Conservation (phyloP, 1,284 basidiomycete species). For the Boletus hoseneyae region DNA sequence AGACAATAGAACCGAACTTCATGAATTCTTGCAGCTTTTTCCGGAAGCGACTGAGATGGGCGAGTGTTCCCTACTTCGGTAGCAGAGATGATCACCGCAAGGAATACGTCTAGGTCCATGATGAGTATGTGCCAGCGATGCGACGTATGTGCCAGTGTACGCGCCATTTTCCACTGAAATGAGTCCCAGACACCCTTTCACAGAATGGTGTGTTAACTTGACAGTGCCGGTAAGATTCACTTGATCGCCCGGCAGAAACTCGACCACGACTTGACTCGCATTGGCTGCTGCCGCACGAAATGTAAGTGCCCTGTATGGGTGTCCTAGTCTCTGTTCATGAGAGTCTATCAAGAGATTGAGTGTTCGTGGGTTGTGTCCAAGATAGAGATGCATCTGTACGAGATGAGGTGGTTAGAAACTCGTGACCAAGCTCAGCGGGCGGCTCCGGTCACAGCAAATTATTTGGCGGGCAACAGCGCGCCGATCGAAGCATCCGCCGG, state of each 20-base stretch:
- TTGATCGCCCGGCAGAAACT: constrained; percentile 72
- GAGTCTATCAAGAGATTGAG: constrained; percentile 70
- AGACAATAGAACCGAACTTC: constrained; percentile 77
- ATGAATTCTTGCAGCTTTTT: constrained; percentile 70
- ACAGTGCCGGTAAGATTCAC: constrained; percentile 64
- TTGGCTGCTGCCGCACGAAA: constrained; percentile 63
- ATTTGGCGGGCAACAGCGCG: no score
- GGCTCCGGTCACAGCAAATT: no score
- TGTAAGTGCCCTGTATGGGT: constrained; percentile 59
- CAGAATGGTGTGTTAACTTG: constrained; percentile 58
- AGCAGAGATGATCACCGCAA: constrained; percentile 72
- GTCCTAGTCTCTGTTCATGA: constrained; percentile 58
- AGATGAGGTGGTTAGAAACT: neutral
- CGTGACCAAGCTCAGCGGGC: no score
- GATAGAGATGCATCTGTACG: constrained; percentile 64
- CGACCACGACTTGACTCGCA: constrained; percentile 70
- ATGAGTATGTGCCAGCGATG: constrained; percentile 7
- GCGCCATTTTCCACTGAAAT: constrained; percentile 67
- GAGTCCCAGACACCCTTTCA: constrained; percentile 82
- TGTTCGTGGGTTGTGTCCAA: constrained; percentile 60
- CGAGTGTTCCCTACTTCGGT: constrained; percentile 78
- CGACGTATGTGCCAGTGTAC: constrained; percentile 21
- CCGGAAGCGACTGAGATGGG: constrained; percentile 53
- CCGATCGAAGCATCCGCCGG: no score
- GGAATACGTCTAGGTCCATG: constrained; percentile 62